phyloP scores from a whole-genome alignment of 1,284 basidiomycete genomes.

The Coriolopsis trogii region DNA sequence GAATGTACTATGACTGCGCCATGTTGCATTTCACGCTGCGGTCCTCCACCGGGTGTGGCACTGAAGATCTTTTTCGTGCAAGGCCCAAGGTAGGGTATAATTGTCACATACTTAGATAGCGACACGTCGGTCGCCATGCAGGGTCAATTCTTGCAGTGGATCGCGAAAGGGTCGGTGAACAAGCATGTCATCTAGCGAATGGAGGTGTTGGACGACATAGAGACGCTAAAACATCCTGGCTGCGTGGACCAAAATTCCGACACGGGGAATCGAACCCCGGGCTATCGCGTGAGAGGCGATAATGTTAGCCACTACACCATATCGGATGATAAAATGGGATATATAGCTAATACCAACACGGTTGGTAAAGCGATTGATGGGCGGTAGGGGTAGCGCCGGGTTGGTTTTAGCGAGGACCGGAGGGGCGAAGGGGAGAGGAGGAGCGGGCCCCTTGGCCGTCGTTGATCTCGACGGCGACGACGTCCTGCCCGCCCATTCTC shows the following conservation, averaged over 20 bases:
- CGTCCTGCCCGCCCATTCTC: background rate
- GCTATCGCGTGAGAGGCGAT: conserved; percentile 25
- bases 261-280: conserved; percentile 24
- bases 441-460: conserved; percentile 8
- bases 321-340: conserved; percentile 1
- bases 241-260: conserved; percentile 8
- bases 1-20: too few relatives aligned
- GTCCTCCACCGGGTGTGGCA: too few relatives aligned
- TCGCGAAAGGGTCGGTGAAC: too few relatives aligned
- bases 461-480: conserved; percentile 6
- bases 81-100: too few relatives aligned
- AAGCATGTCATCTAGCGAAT: too few relatives aligned
- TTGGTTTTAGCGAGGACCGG: background rate
- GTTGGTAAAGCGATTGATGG: background rate
- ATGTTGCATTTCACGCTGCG: too few relatives aligned
- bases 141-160: too few relatives aligned
- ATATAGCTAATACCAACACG: background rate
- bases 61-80: too few relatives aligned
- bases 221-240: background rate
- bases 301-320: conserved; percentile 24
- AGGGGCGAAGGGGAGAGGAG: background rate
- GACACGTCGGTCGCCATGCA: too few relatives aligned
- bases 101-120: too few relatives aligned
- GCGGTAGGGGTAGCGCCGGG: background rate
- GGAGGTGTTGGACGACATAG: conserved; percentile 8